Percentiles rank a stretch among this genome's conserved stretches.
Conservation (phyloP, 2,329 filamentous ascomycete genomes). For the Colletotrichum lentis region DNA sequence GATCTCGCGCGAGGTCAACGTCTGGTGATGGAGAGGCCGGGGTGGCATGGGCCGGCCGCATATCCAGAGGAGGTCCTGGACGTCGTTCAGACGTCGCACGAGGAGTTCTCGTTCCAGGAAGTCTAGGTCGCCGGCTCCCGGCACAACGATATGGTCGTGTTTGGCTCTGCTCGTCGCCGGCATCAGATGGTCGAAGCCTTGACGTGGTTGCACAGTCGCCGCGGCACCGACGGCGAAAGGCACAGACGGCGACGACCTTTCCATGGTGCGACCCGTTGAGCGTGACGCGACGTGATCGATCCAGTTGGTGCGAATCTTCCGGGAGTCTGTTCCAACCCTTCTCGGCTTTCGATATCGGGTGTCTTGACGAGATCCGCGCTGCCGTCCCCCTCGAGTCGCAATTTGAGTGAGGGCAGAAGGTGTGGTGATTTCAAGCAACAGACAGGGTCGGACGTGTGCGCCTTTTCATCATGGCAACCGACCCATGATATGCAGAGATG, state of each 20-base stretch:
- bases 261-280: slow-evolving; percentile 26
- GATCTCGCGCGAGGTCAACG: slow-evolving; percentile 43
- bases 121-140: slow-evolving; percentile 26
- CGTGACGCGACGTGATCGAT: background rate
- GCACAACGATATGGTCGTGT: slow-evolving; percentile 44
- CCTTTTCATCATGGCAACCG: background rate
- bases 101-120: slow-evolving; percentile 46
- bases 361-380: background rate
- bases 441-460: background rate
- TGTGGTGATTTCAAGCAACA: background rate
- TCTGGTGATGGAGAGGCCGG: slow-evolving; percentile 42
- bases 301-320: background rate
- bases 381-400: slow-evolving; percentile 19
- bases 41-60: slow-evolving; percentile 43
- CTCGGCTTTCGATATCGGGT: slow-evolving; percentile 3
- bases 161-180: slow-evolving; percentile 45
- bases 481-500: background rate
- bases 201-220: background rate
- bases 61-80: slow-evolving; percentile 42
- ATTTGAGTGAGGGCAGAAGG: background rate
- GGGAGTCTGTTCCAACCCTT: slow-evolving; percentile 4
- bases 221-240: slow-evolving; percentile 24
- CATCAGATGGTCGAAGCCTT: slow-evolving; percentile 39
- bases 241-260: slow-evolving; percentile 14
- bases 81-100: slow-evolving; percentile 44